Evolutionary conservation across 164 flowering plant genomes (phyloP), one percentile per base, ranked within the genome.

Genomic region (Euptelea pleiosperma): DNA sequence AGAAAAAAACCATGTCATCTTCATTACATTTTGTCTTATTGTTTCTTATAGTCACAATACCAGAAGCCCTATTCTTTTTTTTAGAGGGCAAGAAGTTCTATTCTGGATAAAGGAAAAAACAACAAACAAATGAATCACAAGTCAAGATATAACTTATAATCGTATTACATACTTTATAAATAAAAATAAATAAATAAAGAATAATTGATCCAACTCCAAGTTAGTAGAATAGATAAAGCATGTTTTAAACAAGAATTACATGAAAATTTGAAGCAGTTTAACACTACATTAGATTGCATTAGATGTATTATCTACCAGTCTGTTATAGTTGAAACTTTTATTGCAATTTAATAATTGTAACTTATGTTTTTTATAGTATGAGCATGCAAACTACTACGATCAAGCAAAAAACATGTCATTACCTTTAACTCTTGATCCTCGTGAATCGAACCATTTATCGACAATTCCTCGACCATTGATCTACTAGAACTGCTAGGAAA

Each of bases 401-500:
- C 12, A 49, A 28, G 12, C 12, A 59, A 42, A 28, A 64, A 33
- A 33, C 0, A 46, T 6, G 16, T 29, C 8, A 46, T 31, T 58
- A 69, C 61, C 58, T 46, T 58, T 40, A 39, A 55, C 35, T 52
- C 45, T 46, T 54, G 54, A 22, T 72, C 70, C 63, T 70, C 63
- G 57, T 54, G 55, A 30, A 31, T 28, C 29, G 45, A 44, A 69
- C 24, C 70, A 54, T 62, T 57, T 51, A 61, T 75, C 46, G 39
- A 52, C 40, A 71, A 61, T 18, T 77, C 76, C 41, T 73, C 73
- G 28, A 54, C 33, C 11, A 6, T 44, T 24, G 76, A 75, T 53
- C 43, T 60, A 63, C 77, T 73, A 36, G 82, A 78, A 57, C 71
- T 71, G 64, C 69, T 56, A 18, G 67, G n/a, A 49, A 78, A 67